A percentile compares a stretch with the other conserved stretches of the same genome.
Conservation (phyloP, 2,329 filamentous ascomycete species). For the Cladosporium sp. region DNA sequence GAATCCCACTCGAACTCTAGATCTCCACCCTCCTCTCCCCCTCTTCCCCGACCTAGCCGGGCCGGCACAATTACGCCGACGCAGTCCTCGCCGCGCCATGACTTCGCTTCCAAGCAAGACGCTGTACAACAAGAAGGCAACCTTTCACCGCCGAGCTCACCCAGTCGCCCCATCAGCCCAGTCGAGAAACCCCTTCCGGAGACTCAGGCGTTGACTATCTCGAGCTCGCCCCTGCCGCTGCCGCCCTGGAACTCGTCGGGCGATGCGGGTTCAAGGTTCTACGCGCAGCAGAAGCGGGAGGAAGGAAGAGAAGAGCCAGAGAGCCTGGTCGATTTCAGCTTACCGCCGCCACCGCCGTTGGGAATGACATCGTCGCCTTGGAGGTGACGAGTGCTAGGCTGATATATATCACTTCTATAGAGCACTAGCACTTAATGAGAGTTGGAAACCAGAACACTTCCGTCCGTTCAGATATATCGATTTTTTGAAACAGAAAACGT, state of each 20-base stretch:
- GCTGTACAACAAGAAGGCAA: not conserved
- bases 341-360: conserved; percentile 19
- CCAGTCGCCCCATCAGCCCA: not conserved
- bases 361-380: conserved; percentile 13
- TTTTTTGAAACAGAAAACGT: no score
- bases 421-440: no score
- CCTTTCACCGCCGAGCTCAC: not conserved
- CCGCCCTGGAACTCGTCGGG: conserved; percentile 18
- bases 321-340: conserved; percentile 17
- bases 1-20: not conserved
- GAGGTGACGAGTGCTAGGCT: not conserved
- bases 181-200: not conserved
- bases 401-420: no score
- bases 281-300: not conserved
- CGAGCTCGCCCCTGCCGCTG: conserved; percentile 17
- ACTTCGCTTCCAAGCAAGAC: not conserved
- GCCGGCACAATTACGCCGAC: conserved; percentile 18
- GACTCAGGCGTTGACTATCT: conserved; percentile 3
- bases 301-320: conserved; percentile 1
- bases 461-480: no score
- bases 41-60: conserved; percentile 15
- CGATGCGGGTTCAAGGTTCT: not conserved
- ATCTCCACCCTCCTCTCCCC: conserved; percentile 16
- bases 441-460: no score
- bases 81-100: conserved; percentile 11